A percentile compares a stretch with the other conserved stretches of the same genome.
phyloP scores from a whole-genome alignment of 169 alveolate genomes.

The Plasmodium yoelii region DNA sequence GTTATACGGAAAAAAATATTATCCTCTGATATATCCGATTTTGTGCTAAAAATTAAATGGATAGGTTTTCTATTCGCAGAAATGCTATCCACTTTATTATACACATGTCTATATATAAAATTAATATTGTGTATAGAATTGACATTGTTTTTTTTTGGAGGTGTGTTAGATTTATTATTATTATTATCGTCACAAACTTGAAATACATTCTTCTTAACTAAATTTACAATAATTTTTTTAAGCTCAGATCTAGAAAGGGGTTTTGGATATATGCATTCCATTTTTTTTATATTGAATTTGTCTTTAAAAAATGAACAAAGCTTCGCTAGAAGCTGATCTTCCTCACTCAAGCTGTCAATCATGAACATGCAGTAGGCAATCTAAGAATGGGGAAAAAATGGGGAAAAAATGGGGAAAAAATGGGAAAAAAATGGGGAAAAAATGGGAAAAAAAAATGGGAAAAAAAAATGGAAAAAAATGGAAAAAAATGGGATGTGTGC shows the following conservation, averaged over 20 bases:
- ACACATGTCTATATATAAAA: slow-evolving; percentile 37
- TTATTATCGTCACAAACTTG: slow-evolving; percentile 52
- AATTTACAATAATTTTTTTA: slow-evolving; percentile 64
- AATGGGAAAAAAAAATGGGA: too few species aligned
- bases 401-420: not conserved
- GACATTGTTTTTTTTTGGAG: not conserved
- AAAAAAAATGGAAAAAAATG: slow-evolving; percentile 2
- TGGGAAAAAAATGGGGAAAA: not conserved
- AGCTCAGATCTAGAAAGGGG: slow-evolving; percentile 73
- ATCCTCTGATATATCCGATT: slow-evolving; percentile 29
- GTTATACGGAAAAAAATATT: slow-evolving; percentile 22
- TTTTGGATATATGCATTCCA: slow-evolving; percentile 81
- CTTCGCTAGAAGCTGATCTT: slow-evolving; percentile 81
- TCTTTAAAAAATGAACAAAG: slow-evolving; percentile 79
- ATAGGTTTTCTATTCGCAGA: slow-evolving; percentile 7
- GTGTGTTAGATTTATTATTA: not conserved
- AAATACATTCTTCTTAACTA: slow-evolving; percentile 77
- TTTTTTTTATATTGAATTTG: slow-evolving; percentile 77
- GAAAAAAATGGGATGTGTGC: not conserved
- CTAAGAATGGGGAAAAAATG: slow-evolving; percentile 35
- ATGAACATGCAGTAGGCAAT: slow-evolving; percentile 81
- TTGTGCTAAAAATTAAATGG: slow-evolving; percentile 10
- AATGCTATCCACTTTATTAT: slow-evolving; percentile 26
- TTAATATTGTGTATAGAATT: slow-evolving; percentile 69
- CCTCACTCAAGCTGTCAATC: slow-evolving; percentile 78